Base-by-base conservation (phyloP, 1,284 basidiomycete species). In the Cutaneotrichosporon curvatum region DNA sequence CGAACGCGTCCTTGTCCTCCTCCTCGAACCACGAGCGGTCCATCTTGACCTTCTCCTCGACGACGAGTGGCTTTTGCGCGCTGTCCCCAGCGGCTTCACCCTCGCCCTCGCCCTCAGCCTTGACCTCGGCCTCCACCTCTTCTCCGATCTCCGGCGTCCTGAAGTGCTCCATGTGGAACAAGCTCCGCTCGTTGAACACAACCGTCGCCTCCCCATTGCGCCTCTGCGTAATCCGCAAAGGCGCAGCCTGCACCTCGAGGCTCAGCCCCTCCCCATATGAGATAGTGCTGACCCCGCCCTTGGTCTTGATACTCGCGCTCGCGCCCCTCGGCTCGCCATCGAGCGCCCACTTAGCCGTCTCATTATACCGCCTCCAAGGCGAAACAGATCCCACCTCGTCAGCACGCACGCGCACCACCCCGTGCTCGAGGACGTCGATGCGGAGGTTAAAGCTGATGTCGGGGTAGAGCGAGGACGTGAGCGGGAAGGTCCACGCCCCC, bases 81-180 rank as follows among this genome's bases (percentile, higher is more conserved):
- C 25, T 28, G 25, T 28, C 25, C 8, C 25, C 25, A 28, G n/a
- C n/a, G n/a, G n/a, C n/a, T n/a, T 28, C 25, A 70, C 75, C 21
- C 71, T 76, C 42, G 30, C 67, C 48, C n/a, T 72, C 67, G 5
- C 58, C 62, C 23, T 72, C 66, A 7, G 8, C 25, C 21, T 65
- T 60, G 2, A 57, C 49, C 40, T 69, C 65, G 2, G 56, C 51
- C 42, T 61, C 57, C 7, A 55, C 43, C 45, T 74, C 65, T 39
- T 60, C 61, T 40, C 60, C 56, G 7, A 56, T 40, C 47, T 76
- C 67, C 71, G 89, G 88, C 28, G 75, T 76, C 46, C 90, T 79
- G 76, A 90, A 97, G 70, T 98, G 95, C 67, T 99, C 95, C 88
- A 98, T 91, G 65, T 98, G 91, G 58, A 99, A 76, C 22, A 99